phyloP scores from a whole-genome alignment of 441 rosid genomes.

The Euphorbia schlechtendalii region DNA sequence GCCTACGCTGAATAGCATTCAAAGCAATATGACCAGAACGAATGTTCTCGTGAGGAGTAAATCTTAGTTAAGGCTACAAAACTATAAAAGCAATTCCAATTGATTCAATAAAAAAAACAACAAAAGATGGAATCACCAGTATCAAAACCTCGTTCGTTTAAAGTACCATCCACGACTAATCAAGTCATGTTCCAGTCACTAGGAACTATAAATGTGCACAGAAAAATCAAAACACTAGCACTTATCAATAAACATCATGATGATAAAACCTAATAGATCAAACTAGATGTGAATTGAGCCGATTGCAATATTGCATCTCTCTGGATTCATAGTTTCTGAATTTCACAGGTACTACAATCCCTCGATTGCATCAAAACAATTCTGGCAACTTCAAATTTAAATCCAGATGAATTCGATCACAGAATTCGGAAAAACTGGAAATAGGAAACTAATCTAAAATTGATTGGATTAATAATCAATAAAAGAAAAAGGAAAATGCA shows the following conservation, averaged over 20 bases:
- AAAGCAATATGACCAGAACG: constrained; percentile 54
- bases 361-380: no score
- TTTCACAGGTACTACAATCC: neutral
- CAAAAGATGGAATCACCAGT: neutral
- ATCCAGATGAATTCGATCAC: neutral
- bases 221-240: neutral
- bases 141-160: neutral
- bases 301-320: neutral
- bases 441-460: neutral
- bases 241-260: neutral
- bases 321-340: neutral
- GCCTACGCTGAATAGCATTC: constrained; percentile 85
- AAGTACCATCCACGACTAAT: neutral
- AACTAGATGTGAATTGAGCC: neutral
- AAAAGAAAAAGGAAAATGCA: neutral
- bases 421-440: neutral
- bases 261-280: neutral
- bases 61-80: constrained; percentile 47
- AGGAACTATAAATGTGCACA: neutral
- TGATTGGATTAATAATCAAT: no score
- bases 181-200: neutral
- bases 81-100: neutral
- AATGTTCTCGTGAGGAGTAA: constrained; percentile 65
- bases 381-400: neutral
- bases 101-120: neutral